Percentiles rank a stretch among this genome's conserved stretches.
These are phyloP conservation scores for Fusarium sarcochroum DNA, from an alignment of 2,329 filamentous ascomycete species.

Conservation along the genomic window DNA sequence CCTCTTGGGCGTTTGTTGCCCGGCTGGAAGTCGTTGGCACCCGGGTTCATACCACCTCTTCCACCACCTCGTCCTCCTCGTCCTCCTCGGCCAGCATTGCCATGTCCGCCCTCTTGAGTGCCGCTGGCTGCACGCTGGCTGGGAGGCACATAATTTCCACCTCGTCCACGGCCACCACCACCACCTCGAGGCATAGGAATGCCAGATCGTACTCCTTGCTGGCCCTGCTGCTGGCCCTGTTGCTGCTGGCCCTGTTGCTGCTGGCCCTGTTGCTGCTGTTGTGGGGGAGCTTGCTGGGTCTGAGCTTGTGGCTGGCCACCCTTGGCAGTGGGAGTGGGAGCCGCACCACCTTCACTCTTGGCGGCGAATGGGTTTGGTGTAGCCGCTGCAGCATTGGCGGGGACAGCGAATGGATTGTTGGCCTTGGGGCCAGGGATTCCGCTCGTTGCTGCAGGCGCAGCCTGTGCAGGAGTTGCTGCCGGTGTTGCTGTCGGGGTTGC, in stretches of 20 bases:
- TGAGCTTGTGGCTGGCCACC: conserved; percentile 32
- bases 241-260: conserved; percentile 20
- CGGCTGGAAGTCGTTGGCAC: conserved; percentile 69
- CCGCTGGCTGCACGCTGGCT: conserved; percentile 55
- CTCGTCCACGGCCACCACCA: conserved; percentile 58
- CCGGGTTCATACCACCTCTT: conserved; percentile 63
- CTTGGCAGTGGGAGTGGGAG: conserved; percentile 34
- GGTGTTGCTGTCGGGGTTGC: conserved; percentile 30
- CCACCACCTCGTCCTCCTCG: conserved; percentile 62
- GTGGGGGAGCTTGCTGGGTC: conserved; percentile 32
- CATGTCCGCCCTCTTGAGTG: conserved; percentile 53
- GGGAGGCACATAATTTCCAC: conserved; percentile 56
- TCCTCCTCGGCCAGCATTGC: conserved; percentile 51
- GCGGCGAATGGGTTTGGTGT: conserved; percentile 50
- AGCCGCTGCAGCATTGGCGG: conserved; percentile 32
- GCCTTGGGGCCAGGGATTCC: conserved; percentile 44
- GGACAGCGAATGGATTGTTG: conserved; percentile 53
- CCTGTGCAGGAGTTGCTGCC: conserved; percentile 27
- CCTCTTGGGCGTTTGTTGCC: conserved; percentile 71
- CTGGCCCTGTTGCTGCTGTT: conserved; percentile 23
- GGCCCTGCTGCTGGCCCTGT: conserved; percentile 29
- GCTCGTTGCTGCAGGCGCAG: conserved; percentile 32
- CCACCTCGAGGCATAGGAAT: conserved; percentile 61
- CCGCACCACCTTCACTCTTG: conserved; percentile 38
- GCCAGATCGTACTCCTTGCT: conserved; percentile 51